phyloP scores from a whole-genome alignment of 495 filamentous ascomycete species.

The Penicillium ucsense region DNA sequence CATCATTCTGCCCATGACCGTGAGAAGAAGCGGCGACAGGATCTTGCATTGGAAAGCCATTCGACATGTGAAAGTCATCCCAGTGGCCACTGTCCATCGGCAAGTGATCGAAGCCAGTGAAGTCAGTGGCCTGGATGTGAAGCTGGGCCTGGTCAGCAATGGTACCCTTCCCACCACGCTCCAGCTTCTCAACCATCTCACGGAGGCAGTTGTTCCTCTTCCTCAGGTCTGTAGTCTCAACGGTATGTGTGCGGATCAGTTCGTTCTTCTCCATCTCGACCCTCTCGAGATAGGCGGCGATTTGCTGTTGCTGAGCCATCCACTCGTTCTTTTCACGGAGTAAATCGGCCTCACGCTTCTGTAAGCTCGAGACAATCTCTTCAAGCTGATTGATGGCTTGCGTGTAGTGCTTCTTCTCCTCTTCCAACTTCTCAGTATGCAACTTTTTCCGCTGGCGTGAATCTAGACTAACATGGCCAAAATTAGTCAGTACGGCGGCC shows the following conservation, averaged over 20 bases:
- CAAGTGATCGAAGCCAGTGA: conserved; percentile 71
- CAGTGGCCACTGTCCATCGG: conserved; percentile 67
- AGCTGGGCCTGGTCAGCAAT: conserved; percentile 37
- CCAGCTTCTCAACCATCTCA: conserved; percentile 72
- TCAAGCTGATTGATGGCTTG: conserved; percentile 66
- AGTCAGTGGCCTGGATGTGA: conserved; percentile 43
- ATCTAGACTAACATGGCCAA: conserved; percentile 56
- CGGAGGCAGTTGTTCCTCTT: conserved; percentile 89
- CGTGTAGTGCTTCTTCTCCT: conserved; percentile 88
- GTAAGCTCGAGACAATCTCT: conserved; percentile 56
- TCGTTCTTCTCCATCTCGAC: conserved; percentile 85
- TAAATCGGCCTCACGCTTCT: conserved; percentile 48
- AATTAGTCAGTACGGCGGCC: conserved; percentile 25
- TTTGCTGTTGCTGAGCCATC: conserved; percentile 56
- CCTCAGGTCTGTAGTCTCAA: conserved; percentile 88
- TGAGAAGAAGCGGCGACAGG: conserved; percentile 23
- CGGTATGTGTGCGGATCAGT: conserved; percentile 76
- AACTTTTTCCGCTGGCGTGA: conserved; percentile 98
- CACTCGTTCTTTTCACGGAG: conserved; percentile 59
- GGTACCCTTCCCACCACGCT: conserved; percentile 52
- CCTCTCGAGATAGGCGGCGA: conserved; percentile 63
- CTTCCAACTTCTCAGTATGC: conserved; percentile 93
- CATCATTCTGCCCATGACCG: conserved; percentile 1
- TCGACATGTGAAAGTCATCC: conserved; percentile 72
- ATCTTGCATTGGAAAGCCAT: conserved; percentile 40